A percentile compares a stretch with the other conserved stretches of the same genome.
Evolutionary conservation across 2,329 filamentous ascomycete genomes (phyloP).

Genomic region (Acarospora socialis): DNA sequence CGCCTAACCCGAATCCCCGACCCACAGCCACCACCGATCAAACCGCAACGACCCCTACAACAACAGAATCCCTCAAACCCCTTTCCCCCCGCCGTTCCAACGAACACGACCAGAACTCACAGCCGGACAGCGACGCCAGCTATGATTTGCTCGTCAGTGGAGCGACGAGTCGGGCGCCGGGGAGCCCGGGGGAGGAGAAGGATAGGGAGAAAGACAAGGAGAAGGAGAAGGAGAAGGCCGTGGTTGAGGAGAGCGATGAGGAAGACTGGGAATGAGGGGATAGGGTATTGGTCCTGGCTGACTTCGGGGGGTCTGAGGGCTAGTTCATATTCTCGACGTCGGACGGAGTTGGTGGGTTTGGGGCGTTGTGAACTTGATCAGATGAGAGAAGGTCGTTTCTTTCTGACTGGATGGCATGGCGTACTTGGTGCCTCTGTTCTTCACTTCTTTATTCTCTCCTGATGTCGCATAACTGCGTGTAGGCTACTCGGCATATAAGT

Average conservation of each 20-base stretch:
- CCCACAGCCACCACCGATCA: conserved; percentile 7
- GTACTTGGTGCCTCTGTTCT: too few relatives aligned
- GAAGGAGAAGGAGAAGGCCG: conserved; percentile 32
- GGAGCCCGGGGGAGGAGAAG: conserved; percentile 43
- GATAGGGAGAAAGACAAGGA: conserved; percentile 32
- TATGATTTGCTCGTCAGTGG: conserved; percentile 91
- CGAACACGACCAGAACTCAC: conserved; percentile 82
- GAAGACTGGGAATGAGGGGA: conserved; percentile 71
- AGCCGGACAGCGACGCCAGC: conserved; percentile 85
- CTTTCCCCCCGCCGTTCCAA: conserved; percentile 51
- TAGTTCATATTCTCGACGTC: too few relatives aligned
- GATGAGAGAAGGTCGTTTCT: too few relatives aligned
- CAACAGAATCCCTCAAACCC: conserved; percentile 39
- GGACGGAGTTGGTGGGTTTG: too few relatives aligned
- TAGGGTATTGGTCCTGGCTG: too few relatives aligned
- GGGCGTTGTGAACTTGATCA: too few relatives aligned
- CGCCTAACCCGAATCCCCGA: conserved; percentile 23
- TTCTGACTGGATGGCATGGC: too few relatives aligned
- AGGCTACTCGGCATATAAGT: too few relatives aligned
- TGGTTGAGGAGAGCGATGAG: conserved; percentile 49
- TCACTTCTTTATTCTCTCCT: too few relatives aligned
- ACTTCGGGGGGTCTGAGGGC: too few relatives aligned
- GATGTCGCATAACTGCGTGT: too few relatives aligned
- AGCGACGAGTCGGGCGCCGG: conserved; percentile 61
- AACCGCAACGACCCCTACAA: conserved; percentile 7